Evolutionary conservation across 2,329 filamentous ascomycete genomes (phyloP), one percentile per base, ranked within the genome.

Genomic region (Microthyrium microscopicum): DNA sequence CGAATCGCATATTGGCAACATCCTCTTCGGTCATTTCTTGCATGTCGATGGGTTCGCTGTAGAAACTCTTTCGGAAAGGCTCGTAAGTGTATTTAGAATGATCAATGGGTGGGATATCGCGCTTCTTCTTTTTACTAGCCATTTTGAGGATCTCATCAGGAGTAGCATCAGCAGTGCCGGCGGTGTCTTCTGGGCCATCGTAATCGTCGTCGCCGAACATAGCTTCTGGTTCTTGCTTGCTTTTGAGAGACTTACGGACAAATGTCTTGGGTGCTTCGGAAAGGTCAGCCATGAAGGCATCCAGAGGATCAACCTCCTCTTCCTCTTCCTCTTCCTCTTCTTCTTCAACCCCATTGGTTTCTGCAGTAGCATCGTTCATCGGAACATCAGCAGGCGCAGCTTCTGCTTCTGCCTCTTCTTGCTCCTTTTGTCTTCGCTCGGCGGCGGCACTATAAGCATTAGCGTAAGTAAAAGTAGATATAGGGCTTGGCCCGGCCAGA

Each of bases 201-300:
- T n/a, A n/a, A n/a, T n/a, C 35, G 39, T 73, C 68, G 35, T 93
- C 85, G 39, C 77, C 82, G 51, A 93, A 93, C 46, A 94, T 79
- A 5, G 85, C 73, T 51, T 92, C 76, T 2, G 82, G 81, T 46
- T 81, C 74, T 35, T 28, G 63, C 44, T 40, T 64, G 65, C 30
- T 57, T 60, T 40, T 32, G 52, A 31, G 53, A 40, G 26, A 27
- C 21, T 34, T 46, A 40, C 56, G 58, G 37, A 56, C 60, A n/a
- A 19, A 7, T 9, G 24, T 25, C 3, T 52, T 47, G 7, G 58
- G 55, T 12, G 67, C 53, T 35, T 71, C 66, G 3, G 60, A 60
- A 31, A 78, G 62, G 39, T 68, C 71, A 33, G 74, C 77, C 89
- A 98, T 98, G 60, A 91, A 98, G n/a, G 84, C 87, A 58, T 98